Conservation (phyloP, 2,329 filamentous ascomycete genomes). For the Colletotrichum caudatum region DNA sequence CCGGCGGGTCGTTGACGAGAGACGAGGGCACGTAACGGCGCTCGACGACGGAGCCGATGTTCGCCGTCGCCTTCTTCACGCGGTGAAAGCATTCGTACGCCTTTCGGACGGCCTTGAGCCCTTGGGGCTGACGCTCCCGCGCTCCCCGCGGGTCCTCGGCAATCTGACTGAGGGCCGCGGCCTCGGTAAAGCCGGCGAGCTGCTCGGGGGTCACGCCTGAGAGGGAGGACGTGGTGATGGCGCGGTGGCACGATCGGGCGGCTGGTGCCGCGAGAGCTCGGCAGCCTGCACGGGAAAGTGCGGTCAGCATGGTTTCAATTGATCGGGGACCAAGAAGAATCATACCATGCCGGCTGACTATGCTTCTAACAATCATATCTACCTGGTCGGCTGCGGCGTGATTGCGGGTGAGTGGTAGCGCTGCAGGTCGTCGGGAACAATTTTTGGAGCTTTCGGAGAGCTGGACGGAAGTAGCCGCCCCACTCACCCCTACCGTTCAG, state of each 20-base stretch:
- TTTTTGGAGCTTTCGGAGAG: slow-evolving; percentile 40
- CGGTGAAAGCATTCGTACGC: slow-evolving; percentile 18
- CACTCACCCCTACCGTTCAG: background rate
- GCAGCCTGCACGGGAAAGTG: slow-evolving; percentile 57
- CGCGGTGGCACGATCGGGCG: slow-evolving; percentile 55
- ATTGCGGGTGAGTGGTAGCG: slow-evolving; percentile 60
- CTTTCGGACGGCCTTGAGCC: background rate
- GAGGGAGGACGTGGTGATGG: slow-evolving; percentile 52
- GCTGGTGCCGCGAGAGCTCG: slow-evolving; percentile 62
- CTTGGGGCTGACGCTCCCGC: background rate
- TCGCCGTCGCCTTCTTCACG: slow-evolving; percentile 26
- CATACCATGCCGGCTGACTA: slow-evolving; percentile 67
- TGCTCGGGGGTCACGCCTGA: slow-evolving; percentile 46
- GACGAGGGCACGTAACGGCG: slow-evolving; percentile 74
- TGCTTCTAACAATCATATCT: slow-evolving; percentile 68
- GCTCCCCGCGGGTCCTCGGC: background rate
- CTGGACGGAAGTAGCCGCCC: slow-evolving; percentile 36
- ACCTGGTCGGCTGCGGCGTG: slow-evolving; percentile 44
- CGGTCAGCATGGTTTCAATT: slow-evolving; percentile 42
- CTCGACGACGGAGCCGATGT: slow-evolving; percentile 61
- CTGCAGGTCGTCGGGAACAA: slow-evolving; percentile 41
- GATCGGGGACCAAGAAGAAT: slow-evolving; percentile 6
- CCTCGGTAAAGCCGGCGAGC: slow-evolving; percentile 41
- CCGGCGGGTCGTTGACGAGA: slow-evolving; percentile 78
- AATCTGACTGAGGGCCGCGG: slow-evolving; percentile 40